Base-by-base conservation (phyloP, 805 yeast genomes). In the Huiozyma sinensis region DNA sequence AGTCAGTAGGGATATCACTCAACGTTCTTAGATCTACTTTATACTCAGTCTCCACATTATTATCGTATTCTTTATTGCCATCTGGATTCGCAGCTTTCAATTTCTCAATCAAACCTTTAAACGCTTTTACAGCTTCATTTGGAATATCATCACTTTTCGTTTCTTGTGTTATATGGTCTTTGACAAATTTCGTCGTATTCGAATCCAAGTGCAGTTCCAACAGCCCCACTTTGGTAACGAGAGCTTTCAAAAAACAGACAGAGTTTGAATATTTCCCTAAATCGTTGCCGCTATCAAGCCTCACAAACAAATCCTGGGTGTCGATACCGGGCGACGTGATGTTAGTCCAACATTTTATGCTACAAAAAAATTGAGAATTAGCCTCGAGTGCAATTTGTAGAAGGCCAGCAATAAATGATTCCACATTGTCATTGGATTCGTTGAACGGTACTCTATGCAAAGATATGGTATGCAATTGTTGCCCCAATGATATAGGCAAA, bases 1-100 rank as follows among this genome's bases (percentile, higher is more conserved):
- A 50, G 30, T 51, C 50, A 10, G 47, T 45, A 3, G 64, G 64
- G 27, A 61, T 43, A 43, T 61, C 65, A 41, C 61, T 55, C 32
- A 61, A 39, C 3, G 61, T 55, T 39, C 43, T 50, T 12, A 57
- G 41, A 47, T 61, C 63, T 8, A 61, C 54, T 12, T 51, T 47
- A 42, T 61, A 61, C 28, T 56, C 51, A 11, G 42, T 38, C 10
- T 30, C 13, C 39, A 11, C 17, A 35, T 29, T 31, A 9, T 28
- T 28, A 12, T 44, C 6, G 11, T 11, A 9, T 24, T 32, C 28
- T 6, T 12, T 12, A 31, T 12, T n/a, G 24, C 7, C 28, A 31
- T 30, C 24, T 10, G 24, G 28, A 17, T 17, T 17, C 11, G 11
- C 6, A 8, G 11, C 6, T 39, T 39, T 37, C 27, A 24, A 24